Evolutionary conservation across 805 yeast genomes (phyloP), one percentile per base, ranked within the genome.

Genomic region (Blastobotrys attinorum): DNA sequence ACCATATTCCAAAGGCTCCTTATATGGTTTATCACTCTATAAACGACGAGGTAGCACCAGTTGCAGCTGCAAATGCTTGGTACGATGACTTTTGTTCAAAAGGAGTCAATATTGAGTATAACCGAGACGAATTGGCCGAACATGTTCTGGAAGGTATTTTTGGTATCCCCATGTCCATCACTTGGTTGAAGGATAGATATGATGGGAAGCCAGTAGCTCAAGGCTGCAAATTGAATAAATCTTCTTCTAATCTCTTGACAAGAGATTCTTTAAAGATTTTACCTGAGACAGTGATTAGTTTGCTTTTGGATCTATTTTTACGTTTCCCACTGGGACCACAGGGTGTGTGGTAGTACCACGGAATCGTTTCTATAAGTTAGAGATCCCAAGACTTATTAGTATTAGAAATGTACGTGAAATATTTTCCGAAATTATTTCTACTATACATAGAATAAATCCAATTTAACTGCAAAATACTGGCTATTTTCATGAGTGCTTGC

Each of bases 1-100:
- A 41, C 6, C 23, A 41, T 23, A 48, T 49, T 3, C 60, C 62
- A 13, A 47, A 43, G 23, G 37, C 45, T 4, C 56, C 54, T 2
- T 3, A 57, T 40, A 51, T 44, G 40, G 45, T 59, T 11, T 59
- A 58, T 48, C 60, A 57, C 31, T 57, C 58, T 10, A 40, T 39
- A 23, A 37, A 44, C 15, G 65, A 61, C 43, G 52, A 47, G 29
- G 47, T 53, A 3, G 51, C 54, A 4, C 35, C 38, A 13, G 21
- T 34, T 16, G n/a, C 15, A 2, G 17, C 13, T 13, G 39, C 18
- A 3, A 31, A 34, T 4, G 11, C 13, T 2, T 15, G 18, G 2
- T 33, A 34, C 38, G 17, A 22, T 2, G 15, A 22, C 2, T 41
- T 22, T 21, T 41, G 44, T 17, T 21, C 32, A 10, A 20, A 33